Conservation (phyloP, 1,284 basidiomycete genomes). For the Pyrrhoderma lamaoense region DNA sequence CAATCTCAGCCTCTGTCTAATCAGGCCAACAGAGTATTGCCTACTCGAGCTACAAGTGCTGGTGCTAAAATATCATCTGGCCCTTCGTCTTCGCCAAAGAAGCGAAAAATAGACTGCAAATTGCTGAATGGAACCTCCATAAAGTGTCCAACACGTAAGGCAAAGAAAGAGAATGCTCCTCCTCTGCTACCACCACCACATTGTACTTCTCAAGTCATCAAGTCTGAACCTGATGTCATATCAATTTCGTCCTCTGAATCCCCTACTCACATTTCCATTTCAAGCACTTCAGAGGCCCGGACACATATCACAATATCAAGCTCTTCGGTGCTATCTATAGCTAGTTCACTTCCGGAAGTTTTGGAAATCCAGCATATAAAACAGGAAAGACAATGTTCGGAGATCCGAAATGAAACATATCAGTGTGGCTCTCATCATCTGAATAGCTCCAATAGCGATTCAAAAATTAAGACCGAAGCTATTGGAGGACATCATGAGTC, state of each 20-base stretch:
- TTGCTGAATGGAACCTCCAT: no score
- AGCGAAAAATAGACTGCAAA: no score
- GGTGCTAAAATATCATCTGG: no score
- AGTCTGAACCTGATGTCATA: conserved; percentile 7
- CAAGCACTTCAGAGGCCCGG: conserved; percentile 2
- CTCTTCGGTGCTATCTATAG: neutral
- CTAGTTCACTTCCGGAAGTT: neutral
- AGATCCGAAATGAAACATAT: no score
- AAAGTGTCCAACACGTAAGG: neutral
- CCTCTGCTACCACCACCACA: neutral
- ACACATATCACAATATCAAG: conserved; percentile 11
- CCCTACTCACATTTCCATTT: conserved; percentile 11
- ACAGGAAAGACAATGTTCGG: conserved; percentile 1
- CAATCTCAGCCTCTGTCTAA: neutral
- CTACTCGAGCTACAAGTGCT: no score
- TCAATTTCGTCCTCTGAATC: conserved; percentile 13
- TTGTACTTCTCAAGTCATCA: neutral
- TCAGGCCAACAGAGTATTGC: no score
- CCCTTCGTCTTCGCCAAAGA: no score
- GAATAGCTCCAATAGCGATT: no score
- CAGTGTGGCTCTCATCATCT: no score
- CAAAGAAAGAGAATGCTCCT: conserved; percentile 16
- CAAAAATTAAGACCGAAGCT: no score
- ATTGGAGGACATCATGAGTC: no score
- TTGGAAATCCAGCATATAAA: neutral